These are phyloP conservation scores for Musa acuminata DNA, from an alignment of 176 grass and related monocot species.

Conservation along the genomic window DNA sequence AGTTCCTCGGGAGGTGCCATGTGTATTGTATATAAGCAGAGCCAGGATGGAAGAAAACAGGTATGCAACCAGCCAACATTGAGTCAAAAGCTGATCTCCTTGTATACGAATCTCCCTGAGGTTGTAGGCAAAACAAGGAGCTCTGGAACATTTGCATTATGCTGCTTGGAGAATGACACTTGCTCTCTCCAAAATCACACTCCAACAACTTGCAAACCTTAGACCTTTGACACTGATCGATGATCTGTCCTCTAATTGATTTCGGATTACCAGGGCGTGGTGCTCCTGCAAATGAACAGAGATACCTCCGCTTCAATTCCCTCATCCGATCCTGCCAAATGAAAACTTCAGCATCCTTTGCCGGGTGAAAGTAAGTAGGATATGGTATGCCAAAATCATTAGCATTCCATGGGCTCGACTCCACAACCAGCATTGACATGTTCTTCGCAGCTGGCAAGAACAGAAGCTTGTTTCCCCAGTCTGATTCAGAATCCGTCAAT, in stretches of 20 bases:
- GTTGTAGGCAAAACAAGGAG: conserved; percentile 16
- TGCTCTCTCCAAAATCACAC: conserved; percentile 5
- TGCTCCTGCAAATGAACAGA: conserved; percentile 1
- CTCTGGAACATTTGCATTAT: not conserved
- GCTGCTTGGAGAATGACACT: conserved; percentile 6
- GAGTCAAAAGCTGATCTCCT: conserved; percentile 46
- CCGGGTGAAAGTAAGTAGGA: conserved; percentile 2
- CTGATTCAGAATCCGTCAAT: not conserved
- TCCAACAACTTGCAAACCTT: conserved; percentile 1
- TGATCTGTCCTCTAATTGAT: not conserved
- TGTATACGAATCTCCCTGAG: conserved; percentile 41
- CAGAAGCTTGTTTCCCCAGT: not conserved
- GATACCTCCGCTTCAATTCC: not conserved
- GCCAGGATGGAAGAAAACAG: conserved; percentile 60
- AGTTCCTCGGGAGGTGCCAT: conserved; percentile 49
- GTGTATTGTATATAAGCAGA: conserved; percentile 75
- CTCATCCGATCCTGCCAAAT: conserved; percentile 4
- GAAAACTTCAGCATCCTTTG: not conserved
- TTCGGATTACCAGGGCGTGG: not conserved
- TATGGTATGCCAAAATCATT: conserved; percentile 5
- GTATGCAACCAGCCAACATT: conserved; percentile 67
- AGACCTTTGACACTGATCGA: not conserved
- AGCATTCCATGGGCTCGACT: not conserved
- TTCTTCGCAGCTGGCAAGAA: conserved; percentile 2
- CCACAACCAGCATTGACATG: conserved; percentile 8